Conservation (phyloP, 768 basidiomycete genomes). For the Fomitopsis pulvina region DNA sequence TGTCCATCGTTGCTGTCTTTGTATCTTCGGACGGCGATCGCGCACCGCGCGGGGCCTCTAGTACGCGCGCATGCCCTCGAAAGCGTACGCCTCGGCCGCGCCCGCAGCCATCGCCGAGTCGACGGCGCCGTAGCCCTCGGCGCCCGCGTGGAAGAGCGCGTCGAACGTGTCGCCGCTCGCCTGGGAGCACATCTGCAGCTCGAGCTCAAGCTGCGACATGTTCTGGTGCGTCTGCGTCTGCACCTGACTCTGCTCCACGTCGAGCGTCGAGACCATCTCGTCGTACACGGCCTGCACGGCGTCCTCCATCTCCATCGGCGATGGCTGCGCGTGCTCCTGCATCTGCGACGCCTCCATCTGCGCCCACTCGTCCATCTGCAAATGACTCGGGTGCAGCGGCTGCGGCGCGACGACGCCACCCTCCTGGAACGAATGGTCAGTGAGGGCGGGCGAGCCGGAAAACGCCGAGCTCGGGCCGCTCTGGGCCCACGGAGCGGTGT, state of each 20-base stretch:
- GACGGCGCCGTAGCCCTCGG: neutral
- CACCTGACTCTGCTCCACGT: neutral
- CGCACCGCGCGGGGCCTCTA: neutral
- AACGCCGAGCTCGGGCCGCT: conserved; percentile 37
- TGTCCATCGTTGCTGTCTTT: neutral
- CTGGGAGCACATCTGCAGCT: neutral
- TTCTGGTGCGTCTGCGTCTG: too few species aligned
- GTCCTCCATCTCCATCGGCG: neutral
- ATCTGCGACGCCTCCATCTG: neutral
- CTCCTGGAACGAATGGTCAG: conserved; percentile 14
- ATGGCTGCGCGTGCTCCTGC: neutral
- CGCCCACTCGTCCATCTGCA: neutral
- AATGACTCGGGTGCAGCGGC: neutral
- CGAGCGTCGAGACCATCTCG: neutral
- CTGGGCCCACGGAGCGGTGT: conserved; percentile 14
- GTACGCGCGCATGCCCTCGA: neutral
- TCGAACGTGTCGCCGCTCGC: neutral
- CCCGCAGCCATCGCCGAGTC: neutral
- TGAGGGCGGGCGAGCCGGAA: conserved; percentile 33
- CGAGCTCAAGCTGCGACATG: too few species aligned
- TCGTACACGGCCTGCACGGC: neutral
- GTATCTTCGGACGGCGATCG: too few species aligned
- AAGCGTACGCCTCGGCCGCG: neutral
- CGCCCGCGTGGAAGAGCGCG: neutral
- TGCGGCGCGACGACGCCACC: neutral